Evolutionary conservation across 192 early-diverging fungal genomes (phyloP).

Genomic region (Coemansia sp.): DNA sequence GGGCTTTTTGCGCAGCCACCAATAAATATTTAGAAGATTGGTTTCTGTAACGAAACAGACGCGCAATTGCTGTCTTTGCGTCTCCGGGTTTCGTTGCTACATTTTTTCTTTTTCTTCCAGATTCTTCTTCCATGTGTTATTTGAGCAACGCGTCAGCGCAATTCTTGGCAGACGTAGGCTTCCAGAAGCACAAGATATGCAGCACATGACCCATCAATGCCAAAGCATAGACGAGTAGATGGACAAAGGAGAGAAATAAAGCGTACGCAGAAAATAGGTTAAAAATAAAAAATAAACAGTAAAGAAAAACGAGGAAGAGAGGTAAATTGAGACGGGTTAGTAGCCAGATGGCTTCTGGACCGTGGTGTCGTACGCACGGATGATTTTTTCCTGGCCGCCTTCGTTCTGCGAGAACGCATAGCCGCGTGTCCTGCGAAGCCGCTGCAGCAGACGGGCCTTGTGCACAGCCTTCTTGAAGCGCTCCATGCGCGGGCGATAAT

Average conservation of each 20-base stretch:
- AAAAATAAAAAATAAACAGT: background rate
- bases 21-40: too few species aligned
- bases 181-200: too few species aligned
- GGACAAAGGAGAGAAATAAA: background rate
- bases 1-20: too few species aligned
- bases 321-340: conserved; percentile 6
- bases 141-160: too few species aligned
- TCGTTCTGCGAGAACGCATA: conserved; percentile 99
- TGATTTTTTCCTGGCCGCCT: conserved; percentile 83
- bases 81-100: too few species aligned
- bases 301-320: background rate
- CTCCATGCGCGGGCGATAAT: conserved; percentile 97
- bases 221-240: background rate
- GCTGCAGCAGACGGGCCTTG: conserved; percentile 92
- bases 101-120: too few species aligned
- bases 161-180: too few species aligned
- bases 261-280: background rate
- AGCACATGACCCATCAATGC: too few species aligned
- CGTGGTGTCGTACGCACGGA: conserved; percentile 77
- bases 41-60: too few species aligned
- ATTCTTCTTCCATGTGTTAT: too few species aligned
- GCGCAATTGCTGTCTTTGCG: too few species aligned
- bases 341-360: conserved; percentile 62
- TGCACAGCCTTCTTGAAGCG: conserved; percentile 98
- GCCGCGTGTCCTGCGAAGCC: conserved; percentile 87